Percentiles rank a stretch among this genome's conserved stretches.
Evolutionary conservation across 306 rosid genomes (phyloP).

Genomic region (Medicago ruthenica): DNA sequence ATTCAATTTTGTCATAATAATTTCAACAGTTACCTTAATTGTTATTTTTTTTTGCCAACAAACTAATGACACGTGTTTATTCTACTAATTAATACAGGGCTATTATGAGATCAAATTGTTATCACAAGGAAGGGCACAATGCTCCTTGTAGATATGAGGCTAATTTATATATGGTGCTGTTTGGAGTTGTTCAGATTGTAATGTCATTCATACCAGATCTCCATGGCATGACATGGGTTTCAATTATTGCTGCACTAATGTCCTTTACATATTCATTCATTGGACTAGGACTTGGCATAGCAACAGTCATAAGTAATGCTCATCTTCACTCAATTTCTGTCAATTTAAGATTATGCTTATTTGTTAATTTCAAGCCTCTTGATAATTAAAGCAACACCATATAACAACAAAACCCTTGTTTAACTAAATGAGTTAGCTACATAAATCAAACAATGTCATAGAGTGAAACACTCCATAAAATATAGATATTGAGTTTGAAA

Average conservation of each 20-base stretch:
- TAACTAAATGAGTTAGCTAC: not conserved
- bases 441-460: not conserved
- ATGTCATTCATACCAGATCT: constrained; percentile 91
- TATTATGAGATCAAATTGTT: constrained; percentile 74
- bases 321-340: constrained; percentile 4
- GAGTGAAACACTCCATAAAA: not conserved
- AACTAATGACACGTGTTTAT: constrained; percentile 20
- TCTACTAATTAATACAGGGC: constrained; percentile 56
- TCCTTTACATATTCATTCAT: constrained; percentile 72
- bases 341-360: constrained; percentile 3
- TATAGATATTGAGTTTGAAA: not conserved
- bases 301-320: constrained; percentile 57
- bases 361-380: not conserved
- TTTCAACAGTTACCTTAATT: not conserved
- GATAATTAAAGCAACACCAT: not conserved
- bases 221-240: constrained; percentile 84
- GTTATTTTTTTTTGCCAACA: not conserved
- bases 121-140: constrained; percentile 72
- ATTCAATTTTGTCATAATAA: not conserved
- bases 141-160: constrained; percentile 66
- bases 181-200: constrained; percentile 71
- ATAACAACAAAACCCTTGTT: not conserved
- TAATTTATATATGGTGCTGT: constrained; percentile 61
- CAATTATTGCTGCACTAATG: constrained; percentile 74
- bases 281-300: constrained; percentile 80